These are phyloP conservation scores for Thielaviopsis populi DNA, from an alignment of 2,329 filamentous ascomycete species.

Conservation along the genomic window DNA sequence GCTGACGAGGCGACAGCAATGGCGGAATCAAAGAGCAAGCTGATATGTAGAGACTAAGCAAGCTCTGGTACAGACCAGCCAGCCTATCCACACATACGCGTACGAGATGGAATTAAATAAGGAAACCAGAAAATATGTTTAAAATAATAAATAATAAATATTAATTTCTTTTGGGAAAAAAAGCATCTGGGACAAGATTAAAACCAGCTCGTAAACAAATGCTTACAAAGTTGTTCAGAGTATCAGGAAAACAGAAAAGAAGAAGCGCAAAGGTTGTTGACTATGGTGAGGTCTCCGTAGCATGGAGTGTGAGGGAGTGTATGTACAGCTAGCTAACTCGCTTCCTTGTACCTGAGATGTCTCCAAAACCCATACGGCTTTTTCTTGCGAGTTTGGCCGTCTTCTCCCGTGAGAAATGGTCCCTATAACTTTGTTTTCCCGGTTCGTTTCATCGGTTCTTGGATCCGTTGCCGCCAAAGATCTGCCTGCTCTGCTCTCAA, in stretches of 20 bases:
- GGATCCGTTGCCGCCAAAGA: neutral
- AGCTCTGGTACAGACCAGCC: neutral
- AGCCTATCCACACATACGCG: neutral
- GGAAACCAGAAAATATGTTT: neutral
- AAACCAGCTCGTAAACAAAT: too few relatives aligned
- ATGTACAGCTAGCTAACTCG: neutral
- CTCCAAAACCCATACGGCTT: neutral
- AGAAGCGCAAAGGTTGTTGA: too few relatives aligned
- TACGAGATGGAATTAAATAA: neutral
- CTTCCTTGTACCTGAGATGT: neutral
- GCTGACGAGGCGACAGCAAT: neutral
- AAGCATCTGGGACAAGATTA: neutral
- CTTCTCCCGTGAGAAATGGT: neutral
- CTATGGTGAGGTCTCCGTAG: too few relatives aligned
- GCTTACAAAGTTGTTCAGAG: too few relatives aligned
- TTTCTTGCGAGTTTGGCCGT: neutral
- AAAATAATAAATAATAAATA: neutral
- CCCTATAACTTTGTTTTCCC: slow-evolving; percentile 5
- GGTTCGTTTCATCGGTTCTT: slow-evolving; percentile 1
- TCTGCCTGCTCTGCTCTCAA: neutral
- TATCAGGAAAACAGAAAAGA: too few relatives aligned
- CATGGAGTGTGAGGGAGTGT: too few relatives aligned
- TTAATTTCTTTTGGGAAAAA: too few relatives aligned
- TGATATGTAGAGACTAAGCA: neutral
- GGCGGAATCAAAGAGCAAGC: neutral